Evolutionary conservation across 176 grass and related monocot genomes (phyloP).

Genomic region (Lolium multiflorum): DNA sequence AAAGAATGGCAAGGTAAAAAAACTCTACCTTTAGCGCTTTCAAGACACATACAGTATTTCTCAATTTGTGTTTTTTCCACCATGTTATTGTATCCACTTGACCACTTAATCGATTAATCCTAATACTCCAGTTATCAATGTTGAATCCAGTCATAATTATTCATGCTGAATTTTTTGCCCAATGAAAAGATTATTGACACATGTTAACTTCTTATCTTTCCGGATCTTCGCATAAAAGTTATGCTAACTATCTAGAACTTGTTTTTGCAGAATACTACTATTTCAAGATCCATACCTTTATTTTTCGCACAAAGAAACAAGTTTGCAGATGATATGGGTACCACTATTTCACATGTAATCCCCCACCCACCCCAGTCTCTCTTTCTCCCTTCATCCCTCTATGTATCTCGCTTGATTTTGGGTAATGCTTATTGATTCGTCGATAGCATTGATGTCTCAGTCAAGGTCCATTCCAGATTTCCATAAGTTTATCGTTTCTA

Average conservation of each 20-base stretch:
- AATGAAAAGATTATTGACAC: neutral
- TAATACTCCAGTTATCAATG: neutral
- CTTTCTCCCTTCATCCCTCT: neutral
- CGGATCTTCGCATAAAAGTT: neutral
- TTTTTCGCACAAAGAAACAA: too few relatives aligned
- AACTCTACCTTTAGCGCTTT: neutral
- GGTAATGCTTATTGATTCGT: neutral
- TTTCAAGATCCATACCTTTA: neutral
- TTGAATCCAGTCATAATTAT: neutral
- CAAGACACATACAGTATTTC: neutral
- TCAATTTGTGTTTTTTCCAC: neutral
- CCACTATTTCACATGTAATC: conserved; percentile 2
- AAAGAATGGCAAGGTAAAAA: neutral
- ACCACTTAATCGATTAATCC: neutral
- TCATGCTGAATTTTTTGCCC: neutral
- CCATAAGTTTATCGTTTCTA: too few relatives aligned
- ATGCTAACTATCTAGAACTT: neutral
- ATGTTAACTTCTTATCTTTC: neutral
- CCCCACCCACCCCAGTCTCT: too few relatives aligned
- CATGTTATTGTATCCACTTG: neutral
- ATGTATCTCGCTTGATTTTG: neutral
- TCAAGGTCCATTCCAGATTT: too few relatives aligned
- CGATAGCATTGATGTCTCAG: too few relatives aligned
- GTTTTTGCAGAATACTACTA: neutral
- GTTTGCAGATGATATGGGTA: too few relatives aligned